Conservation (phyloP, 305 asterid species). For the Solanum hybrid region DNA sequence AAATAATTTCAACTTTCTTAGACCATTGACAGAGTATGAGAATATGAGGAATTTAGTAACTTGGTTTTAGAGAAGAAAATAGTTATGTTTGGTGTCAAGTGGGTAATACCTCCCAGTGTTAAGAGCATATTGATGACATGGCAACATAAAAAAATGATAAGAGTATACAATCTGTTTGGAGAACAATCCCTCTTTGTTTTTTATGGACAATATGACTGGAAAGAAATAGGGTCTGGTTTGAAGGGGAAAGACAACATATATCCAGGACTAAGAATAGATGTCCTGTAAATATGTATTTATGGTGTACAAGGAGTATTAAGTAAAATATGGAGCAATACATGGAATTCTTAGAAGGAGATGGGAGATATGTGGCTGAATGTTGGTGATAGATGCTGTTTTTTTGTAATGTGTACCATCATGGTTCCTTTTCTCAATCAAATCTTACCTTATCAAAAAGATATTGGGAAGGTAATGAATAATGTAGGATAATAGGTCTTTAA, state of each 20-base stretch:
- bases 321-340: not conserved
- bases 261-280: not conserved
- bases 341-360: not conserved
- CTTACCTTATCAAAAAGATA: not conserved
- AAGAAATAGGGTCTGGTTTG: not conserved
- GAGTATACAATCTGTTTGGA: not conserved
- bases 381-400: not conserved
- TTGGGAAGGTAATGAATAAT: not conserved
- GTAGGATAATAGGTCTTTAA: not conserved
- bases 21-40: not conserved
- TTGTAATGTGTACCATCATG: not conserved
- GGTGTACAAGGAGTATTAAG: not conserved
- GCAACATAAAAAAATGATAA: not conserved
- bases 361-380: not conserved
- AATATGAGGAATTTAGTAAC: not conserved
- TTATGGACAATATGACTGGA: not conserved
- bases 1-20: not conserved
- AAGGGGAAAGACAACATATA: not conserved
- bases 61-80: not conserved
- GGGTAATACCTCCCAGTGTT: not conserved
- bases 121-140: not conserved
- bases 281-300: not conserved
- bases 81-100: not conserved
- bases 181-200: not conserved
- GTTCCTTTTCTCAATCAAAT: not conserved